phyloP scores from a whole-genome alignment of 345 rosid species.

The Salix udensis region DNA sequence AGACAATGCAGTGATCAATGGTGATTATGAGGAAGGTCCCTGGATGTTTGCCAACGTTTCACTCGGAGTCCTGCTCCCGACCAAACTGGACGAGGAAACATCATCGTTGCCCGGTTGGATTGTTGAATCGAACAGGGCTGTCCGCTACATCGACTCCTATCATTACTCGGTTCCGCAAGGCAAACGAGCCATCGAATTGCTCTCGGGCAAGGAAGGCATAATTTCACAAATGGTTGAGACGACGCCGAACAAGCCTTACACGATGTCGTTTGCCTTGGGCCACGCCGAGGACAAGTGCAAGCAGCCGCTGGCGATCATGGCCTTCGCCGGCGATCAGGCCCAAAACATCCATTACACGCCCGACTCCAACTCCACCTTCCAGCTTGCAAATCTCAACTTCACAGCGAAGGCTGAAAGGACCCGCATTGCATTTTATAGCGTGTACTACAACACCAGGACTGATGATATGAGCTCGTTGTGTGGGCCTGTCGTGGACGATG shows the following conservation, averaged over 20 bases:
- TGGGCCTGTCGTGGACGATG: slow-evolving; percentile 94
- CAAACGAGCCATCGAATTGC: slow-evolving; percentile 78
- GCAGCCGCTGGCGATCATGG: slow-evolving; percentile 84
- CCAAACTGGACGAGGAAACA: slow-evolving; percentile 82
- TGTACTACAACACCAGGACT: slow-evolving; percentile 85
- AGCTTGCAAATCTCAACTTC: slow-evolving; percentile 56
- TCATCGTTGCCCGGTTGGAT: slow-evolving; percentile 92
- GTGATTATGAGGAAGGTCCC: slow-evolving; percentile 90
- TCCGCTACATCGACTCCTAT: slow-evolving; percentile 78
- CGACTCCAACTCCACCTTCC: slow-evolving; percentile 66
- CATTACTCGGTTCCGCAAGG: slow-evolving; percentile 81
- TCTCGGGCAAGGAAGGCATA: slow-evolving; percentile 96
- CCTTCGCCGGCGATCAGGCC: slow-evolving; percentile 91
- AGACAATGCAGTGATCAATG: slow-evolving; percentile 84
- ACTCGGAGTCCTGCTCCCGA: slow-evolving; percentile 81
- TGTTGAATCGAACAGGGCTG: slow-evolving; percentile 85
- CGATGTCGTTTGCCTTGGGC: slow-evolving; percentile 63
- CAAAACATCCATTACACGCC: slow-evolving; percentile 74
- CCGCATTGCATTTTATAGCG: slow-evolving; percentile 80
- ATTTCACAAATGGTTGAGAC: slow-evolving; percentile 94
- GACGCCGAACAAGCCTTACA: slow-evolving; percentile 47
- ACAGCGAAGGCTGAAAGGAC: slow-evolving; percentile 88
- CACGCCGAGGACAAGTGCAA: slow-evolving; percentile 89
- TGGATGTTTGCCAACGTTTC: slow-evolving; percentile 89
- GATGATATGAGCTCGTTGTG: slow-evolving; percentile 97